Base-by-base conservation (phyloP, 164 flowering plant genomes). In the Taxillus chinensis region DNA sequence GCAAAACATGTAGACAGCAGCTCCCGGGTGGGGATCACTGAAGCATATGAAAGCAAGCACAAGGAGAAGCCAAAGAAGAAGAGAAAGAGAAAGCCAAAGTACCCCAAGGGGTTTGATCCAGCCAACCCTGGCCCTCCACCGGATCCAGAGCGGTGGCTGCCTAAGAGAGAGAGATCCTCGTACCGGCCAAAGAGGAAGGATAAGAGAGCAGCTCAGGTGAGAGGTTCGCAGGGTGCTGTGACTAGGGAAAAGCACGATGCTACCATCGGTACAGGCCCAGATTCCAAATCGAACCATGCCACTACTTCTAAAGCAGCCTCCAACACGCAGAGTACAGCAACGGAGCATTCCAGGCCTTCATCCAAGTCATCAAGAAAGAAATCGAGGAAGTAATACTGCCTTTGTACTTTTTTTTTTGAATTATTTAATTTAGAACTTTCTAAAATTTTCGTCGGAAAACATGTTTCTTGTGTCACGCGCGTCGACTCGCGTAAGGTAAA, bases 101-200 rank as follows among this genome's bases (percentile, higher is more conserved):
- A 93, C 57, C 99, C 99, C 0, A 93, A 90, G 73, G 96, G 97
- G 2, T 89, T 86, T 43, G 99, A 93, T 67, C 96, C 92, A 5
- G 85, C 95, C 41, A 87, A 90, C 67, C 99, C 99, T 1, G 95
- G 96, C 11, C 96, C 98, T 16, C 90, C 92, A 11, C 99, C 99
- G 3, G 99, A 93, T 71, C 99, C 92, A 43, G 97, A 90, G 64
- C 77, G 99, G 63, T 93, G 99, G 99, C 78, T 93, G 43, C 97
- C 99, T 1, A 86, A 76, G 80, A 78, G 91, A 70, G 99, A 93
- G 74, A 83, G 99, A 66, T 93, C 99, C 14, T 82, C 82, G 67
- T 93, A 80, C 71, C 80, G 96, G 64, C 95, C 99, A 7, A 89
- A 84, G 85, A 83, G 97, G 72, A 90, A 87, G 75, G 99, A 93